Conservation (phyloP, 2,329 filamentous ascomycete species). For the Pseudogymnoascus sp. region DNA sequence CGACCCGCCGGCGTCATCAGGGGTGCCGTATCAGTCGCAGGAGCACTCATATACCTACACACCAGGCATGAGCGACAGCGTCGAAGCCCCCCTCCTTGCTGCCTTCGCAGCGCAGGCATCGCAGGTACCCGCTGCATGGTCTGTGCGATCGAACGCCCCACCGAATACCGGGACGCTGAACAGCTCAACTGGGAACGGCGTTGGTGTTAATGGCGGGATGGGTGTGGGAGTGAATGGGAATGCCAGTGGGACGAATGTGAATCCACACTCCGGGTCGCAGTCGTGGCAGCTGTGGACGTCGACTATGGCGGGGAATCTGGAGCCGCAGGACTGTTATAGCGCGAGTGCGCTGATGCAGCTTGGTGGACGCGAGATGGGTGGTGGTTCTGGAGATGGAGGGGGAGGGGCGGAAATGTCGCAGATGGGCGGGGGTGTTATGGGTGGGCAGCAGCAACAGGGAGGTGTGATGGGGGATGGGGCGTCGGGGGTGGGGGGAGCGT, state of each 20-base stretch:
- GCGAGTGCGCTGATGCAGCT: constrained; percentile 27
- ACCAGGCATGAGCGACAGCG: constrained; percentile 11
- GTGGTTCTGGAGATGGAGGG: constrained; percentile 11
- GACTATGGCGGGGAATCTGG: constrained; percentile 22
- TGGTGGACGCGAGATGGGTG: constrained; percentile 18
- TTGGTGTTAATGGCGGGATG: background rate
- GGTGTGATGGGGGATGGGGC: constrained; percentile 7
- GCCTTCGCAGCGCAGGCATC: constrained; percentile 21
- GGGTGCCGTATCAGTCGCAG: constrained; percentile 18
- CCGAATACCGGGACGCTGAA: background rate
- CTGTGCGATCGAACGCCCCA: constrained; percentile 11
- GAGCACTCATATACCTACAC: constrained; percentile 19
- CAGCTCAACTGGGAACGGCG: background rate
- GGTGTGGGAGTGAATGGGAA: background rate
- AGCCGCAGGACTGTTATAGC: constrained; percentile 26
- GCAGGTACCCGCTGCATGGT: constrained; percentile 27
- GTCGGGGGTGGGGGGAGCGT: constrained; percentile 9
- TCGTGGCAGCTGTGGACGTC: constrained; percentile 28
- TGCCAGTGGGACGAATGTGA: background rate
- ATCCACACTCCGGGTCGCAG: constrained; percentile 17
- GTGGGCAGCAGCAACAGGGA: background rate
- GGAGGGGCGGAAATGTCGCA: constrained; percentile 1
- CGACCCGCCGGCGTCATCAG: constrained; percentile 15
- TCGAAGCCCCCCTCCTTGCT: constrained; percentile 22
- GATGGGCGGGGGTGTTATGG: background rate